Evolutionary conservation across 192 early-diverging fungal genomes (phyloP).

Genomic region (Gamsiella multidivaricata): DNA sequence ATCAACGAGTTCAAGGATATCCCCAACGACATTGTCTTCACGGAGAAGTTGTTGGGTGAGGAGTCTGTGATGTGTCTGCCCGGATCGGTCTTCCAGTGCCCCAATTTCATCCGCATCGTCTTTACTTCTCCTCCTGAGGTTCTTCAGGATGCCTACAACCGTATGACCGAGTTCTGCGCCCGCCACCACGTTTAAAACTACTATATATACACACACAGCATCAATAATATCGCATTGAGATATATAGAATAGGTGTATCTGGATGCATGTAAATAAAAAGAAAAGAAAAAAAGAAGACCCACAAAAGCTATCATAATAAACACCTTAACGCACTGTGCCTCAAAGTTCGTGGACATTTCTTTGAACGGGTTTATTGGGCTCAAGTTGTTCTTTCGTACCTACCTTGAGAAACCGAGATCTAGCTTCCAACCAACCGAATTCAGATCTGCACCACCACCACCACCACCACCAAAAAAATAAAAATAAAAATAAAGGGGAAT

Average conservation of each 20-base stretch:
- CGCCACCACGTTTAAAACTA: constrained; percentile 69
- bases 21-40: constrained; percentile 82
- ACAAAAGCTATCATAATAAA: too few species aligned
- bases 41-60: constrained; percentile 82
- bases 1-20: constrained; percentile 77
- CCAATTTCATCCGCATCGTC: constrained; percentile 82
- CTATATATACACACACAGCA: neutral
- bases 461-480: neutral
- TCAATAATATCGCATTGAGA: neutral
- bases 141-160: constrained; percentile 75
- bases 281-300: constrained; percentile 7
- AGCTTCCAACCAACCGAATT: too few species aligned
- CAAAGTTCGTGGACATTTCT: too few species aligned
- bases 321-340: constrained; percentile 5
- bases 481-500: neutral
- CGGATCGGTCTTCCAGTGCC: constrained; percentile 84
- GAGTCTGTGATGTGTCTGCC: constrained; percentile 88
- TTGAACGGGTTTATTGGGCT: too few species aligned
- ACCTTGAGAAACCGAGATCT: too few species aligned
- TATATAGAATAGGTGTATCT: too few species aligned
- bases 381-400: too few species aligned
- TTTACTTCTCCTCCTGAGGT: constrained; percentile 83
- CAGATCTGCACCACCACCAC: too few species aligned
- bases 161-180: constrained; percentile 84
- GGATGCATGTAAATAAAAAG: constrained; percentile 13